Conservation (phyloP, 2,329 filamentous ascomycete genomes). For the Grosmannia serpens region DNA sequence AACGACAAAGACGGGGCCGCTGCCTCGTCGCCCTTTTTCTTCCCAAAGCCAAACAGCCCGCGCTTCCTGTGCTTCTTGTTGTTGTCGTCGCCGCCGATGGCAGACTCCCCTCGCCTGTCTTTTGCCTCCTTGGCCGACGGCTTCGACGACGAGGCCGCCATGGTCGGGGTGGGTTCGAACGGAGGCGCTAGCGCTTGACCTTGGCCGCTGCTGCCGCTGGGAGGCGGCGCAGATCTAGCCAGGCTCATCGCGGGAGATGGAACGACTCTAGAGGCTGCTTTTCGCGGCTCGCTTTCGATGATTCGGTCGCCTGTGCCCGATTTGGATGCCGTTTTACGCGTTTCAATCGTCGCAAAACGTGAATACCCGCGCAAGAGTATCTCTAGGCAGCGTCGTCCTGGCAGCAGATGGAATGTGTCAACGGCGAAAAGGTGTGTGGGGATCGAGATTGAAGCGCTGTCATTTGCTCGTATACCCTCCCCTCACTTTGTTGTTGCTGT, state of each 20-base stretch:
- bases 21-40: conserved; percentile 29
- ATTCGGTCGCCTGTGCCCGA: background rate
- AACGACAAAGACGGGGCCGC: background rate
- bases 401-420: background rate
- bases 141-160: background rate
- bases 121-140: background rate
- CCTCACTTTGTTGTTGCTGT: background rate
- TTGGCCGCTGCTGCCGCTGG: conserved; percentile 6
- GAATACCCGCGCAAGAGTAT: background rate
- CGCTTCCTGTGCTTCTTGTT: conserved; percentile 23
- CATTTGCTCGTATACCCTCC: background rate
- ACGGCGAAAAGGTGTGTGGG: background rate
- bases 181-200: conserved; percentile 9
- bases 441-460: background rate
- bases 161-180: conserved; percentile 8
- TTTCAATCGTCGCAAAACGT: background rate
- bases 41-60: conserved; percentile 19
- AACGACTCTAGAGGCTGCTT: too few relatives aligned
- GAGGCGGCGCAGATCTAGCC: conserved; percentile 8
- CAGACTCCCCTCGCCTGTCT: background rate
- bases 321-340: background rate
- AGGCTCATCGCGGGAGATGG: conserved; percentile 7
- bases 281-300: background rate
- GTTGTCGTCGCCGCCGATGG: conserved; percentile 11
- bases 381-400: background rate